A percentile compares a stretch with the other conserved stretches of the same genome.
Evolutionary conservation across 2,329 filamentous ascomycete species (phyloP).

Genomic region (Bipolaris victoriae): DNA sequence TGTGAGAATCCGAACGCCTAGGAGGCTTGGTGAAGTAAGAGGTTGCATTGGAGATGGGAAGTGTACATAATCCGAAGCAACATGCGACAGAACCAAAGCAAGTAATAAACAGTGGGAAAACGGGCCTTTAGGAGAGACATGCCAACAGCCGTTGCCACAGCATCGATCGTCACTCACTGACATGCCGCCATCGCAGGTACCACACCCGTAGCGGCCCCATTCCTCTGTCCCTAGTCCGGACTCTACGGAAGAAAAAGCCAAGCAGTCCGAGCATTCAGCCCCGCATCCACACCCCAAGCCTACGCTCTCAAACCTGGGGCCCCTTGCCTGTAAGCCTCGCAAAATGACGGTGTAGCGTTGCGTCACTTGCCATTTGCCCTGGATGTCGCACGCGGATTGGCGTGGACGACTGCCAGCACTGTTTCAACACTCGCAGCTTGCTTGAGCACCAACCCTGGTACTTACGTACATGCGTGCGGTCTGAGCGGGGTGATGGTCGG

Average conservation of each 20-base stretch:
- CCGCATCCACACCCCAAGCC: constrained; percentile 18
- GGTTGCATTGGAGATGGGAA: constrained; percentile 17
- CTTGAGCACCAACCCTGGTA: background rate
- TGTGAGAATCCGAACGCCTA: constrained; percentile 36
- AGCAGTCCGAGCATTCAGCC: constrained; percentile 27
- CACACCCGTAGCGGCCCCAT: constrained; percentile 6
- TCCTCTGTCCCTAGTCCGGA: constrained; percentile 16
- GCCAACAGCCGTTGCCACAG: background rate
- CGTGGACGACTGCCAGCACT: constrained; percentile 12
- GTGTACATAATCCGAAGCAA: background rate
- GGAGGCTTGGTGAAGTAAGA: constrained; percentile 37
- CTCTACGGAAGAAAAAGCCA: constrained; percentile 7
- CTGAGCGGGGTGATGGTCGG: background rate
- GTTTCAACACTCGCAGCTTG: no score
- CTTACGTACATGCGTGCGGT: background rate
- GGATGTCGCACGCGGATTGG: constrained; percentile 15
- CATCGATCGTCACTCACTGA: background rate
- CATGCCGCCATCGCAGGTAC: background rate
- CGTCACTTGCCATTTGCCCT: constrained; percentile 13
- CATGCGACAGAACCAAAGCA: background rate
- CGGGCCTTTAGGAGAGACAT: background rate
- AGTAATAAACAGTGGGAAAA: background rate
- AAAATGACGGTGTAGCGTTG: constrained; percentile 10
- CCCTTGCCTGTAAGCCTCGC: constrained; percentile 12
- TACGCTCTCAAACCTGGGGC: constrained; percentile 17